phyloP scores from a whole-genome alignment of 768 basidiomycete species.

The Mycena galopus region DNA sequence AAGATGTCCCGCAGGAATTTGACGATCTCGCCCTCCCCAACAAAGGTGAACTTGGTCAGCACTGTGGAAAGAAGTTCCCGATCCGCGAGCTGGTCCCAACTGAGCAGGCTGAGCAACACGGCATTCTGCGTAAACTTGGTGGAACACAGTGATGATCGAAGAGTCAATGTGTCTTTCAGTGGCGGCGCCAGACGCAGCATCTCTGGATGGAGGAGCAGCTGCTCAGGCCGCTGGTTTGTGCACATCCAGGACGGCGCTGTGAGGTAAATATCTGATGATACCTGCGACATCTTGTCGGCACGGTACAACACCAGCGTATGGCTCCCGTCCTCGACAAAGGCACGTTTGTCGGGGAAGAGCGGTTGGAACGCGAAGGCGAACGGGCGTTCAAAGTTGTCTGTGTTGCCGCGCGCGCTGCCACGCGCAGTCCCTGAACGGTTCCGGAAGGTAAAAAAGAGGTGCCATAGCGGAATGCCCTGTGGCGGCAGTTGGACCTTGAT shows the following conservation, averaged over 20 bases:
- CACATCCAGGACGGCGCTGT: slow-evolving; percentile 72
- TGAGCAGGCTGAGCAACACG: slow-evolving; percentile 82
- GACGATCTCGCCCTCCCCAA: slow-evolving; percentile 94
- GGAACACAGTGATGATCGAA: slow-evolving; percentile 93
- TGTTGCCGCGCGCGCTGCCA: slow-evolving; percentile 48
- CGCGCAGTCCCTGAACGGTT: slow-evolving; percentile 73
- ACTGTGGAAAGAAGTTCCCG: slow-evolving; percentile 77
- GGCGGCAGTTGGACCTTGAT: slow-evolving; percentile 87
- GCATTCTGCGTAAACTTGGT: slow-evolving; percentile 93
- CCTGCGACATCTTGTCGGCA: slow-evolving; percentile 75
- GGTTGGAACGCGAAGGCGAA: slow-evolving; percentile 96
- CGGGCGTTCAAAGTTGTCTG: slow-evolving; percentile 72
- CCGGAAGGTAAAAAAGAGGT: slow-evolving; percentile 95
- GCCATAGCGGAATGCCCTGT: slow-evolving; percentile 80
- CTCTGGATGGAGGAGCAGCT: slow-evolving; percentile 67
- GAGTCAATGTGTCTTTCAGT: slow-evolving; percentile 80
- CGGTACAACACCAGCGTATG: slow-evolving; percentile 89
- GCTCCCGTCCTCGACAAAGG: slow-evolving; percentile 91
- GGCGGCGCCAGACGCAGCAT: slow-evolving; percentile 76
- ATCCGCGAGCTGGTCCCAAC: slow-evolving; percentile 81
- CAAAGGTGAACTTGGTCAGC: slow-evolving; percentile 89
- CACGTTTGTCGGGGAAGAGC: slow-evolving; percentile 78
- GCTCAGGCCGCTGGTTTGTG: slow-evolving; percentile 71
- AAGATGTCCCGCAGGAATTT: slow-evolving; percentile 94
- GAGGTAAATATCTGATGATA: slow-evolving; percentile 81